These are phyloP conservation scores for Phaffia tasmanica DNA, from an alignment of 768 basidiomycete genomes.

Conservation along the genomic window DNA sequence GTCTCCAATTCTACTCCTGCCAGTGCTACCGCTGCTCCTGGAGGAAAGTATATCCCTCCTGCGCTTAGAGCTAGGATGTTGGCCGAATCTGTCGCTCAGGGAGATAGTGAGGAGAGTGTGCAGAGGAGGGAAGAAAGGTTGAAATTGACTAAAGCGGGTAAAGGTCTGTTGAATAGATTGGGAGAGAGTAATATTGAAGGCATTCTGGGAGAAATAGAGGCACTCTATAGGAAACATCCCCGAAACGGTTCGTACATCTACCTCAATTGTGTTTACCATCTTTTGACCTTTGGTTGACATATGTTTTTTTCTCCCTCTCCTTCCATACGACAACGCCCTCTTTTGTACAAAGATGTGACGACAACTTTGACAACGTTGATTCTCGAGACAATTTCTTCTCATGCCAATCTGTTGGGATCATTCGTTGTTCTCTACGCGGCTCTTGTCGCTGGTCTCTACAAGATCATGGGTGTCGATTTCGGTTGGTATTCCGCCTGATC, in stretches of 20 bases:
- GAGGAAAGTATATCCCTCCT: slow-evolving; percentile 24
- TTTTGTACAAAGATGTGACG: slow-evolving; percentile 55
- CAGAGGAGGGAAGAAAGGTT: slow-evolving; percentile 40
- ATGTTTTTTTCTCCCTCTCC: neutral
- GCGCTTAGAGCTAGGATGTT: slow-evolving; percentile 17
- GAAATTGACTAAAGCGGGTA: slow-evolving; percentile 63
- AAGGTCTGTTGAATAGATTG: slow-evolving; percentile 88
- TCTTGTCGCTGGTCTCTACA: slow-evolving; percentile 68
- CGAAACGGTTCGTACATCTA: slow-evolving; percentile 53
- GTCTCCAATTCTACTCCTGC: neutral
- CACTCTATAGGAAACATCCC: slow-evolving; percentile 60
- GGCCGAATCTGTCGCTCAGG: slow-evolving; percentile 21
- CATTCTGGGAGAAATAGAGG: slow-evolving; percentile 63
- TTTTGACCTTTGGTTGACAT: neutral
- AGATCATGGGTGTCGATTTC: slow-evolving; percentile 73
- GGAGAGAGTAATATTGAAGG: slow-evolving; percentile 76
- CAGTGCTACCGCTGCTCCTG: neutral
- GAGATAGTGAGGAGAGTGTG: slow-evolving; percentile 38
- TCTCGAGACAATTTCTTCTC: slow-evolving; percentile 65
- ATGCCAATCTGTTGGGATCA: slow-evolving; percentile 71
- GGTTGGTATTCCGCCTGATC: slow-evolving; percentile 45
- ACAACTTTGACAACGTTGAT: slow-evolving; percentile 64
- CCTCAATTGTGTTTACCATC: neutral
- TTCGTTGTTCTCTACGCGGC: slow-evolving; percentile 82
- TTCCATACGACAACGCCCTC: neutral